Evolutionary conservation across 1,284 basidiomycete species (phyloP), one percentile per base, ranked within the genome.

Genomic region (Microbotryomycetes sp.): DNA sequence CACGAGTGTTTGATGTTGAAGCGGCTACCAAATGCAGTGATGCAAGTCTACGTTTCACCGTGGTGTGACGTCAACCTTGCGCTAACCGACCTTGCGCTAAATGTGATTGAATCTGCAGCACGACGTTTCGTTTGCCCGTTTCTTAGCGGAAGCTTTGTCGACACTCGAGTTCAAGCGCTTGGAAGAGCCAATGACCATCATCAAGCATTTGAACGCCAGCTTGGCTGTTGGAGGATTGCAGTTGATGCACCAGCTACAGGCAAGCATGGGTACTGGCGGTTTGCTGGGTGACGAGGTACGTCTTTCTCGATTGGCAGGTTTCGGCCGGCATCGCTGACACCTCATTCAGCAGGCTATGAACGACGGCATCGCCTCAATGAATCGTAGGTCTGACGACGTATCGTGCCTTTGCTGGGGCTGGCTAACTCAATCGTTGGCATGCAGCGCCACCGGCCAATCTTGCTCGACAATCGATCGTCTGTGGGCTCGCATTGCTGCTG

Each of bases 71-170:
- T 23, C n/a, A 32, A 7, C 30, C 9, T 45, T 51, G 46, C 58
- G 12, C n/a, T n/a, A n/a, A n/a, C n/a, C n/a, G n/a, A n/a, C n/a
- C n/a, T n/a, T n/a, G n/a, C 23, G 26, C 28, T 2, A 16, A 42
- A 3, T 50, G 19, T 12, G 3, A 1, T 25, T 45, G 6, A 52
- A n/a, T n/a, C n/a, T n/a, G 7, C 70, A 91, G 85, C 83, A 87
- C 62, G 86, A 92, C 69, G 80, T 92, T 30, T 83, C 86, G 30
- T 89, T 97, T 70, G 82, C 82, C 0, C 85, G 91, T 51, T 99
- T 90, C 76, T 86, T 97, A 80, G 88, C 90, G 0, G 96, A 98
- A 75, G 97, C 96, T 72, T 86, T 98, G 61, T 83, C 91, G 0
- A 80, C 85, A 1, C 83, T 99, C 61, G 92, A 97, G 53, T 97